Conservation (phyloP, 2,329 filamentous ascomycete genomes). For the Dothidotthia symphoricarpi region DNA sequence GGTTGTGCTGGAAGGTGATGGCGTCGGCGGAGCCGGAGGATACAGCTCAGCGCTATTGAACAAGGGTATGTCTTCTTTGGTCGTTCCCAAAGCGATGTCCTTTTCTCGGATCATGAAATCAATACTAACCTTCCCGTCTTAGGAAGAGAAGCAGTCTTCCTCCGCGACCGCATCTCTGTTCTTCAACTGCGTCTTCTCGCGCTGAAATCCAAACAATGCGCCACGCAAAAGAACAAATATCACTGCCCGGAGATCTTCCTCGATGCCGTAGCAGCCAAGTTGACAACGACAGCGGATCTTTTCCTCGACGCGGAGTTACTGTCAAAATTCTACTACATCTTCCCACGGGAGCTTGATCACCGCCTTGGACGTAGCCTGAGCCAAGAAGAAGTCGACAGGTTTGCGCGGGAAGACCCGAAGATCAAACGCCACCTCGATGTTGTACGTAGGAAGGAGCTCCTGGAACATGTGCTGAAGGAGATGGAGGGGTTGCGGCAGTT, state of each 20-base stretch:
- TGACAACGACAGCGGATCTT: constrained; percentile 90
- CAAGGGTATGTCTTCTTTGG: constrained; percentile 60
- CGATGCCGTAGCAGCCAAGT: constrained; percentile 92
- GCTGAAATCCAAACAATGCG: constrained; percentile 87
- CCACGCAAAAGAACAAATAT: constrained; percentile 83
- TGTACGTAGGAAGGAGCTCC: constrained; percentile 84
- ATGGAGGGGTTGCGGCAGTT: constrained; percentile 88
- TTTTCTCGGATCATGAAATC: no score
- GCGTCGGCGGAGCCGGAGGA: constrained; percentile 80
- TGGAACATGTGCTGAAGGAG: constrained; percentile 91
- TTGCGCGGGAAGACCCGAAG: constrained; percentile 90
- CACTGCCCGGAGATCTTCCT: constrained; percentile 96
- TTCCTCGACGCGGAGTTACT: constrained; percentile 97
- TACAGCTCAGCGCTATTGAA: constrained; percentile 85
- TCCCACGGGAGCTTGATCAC: constrained; percentile 86
- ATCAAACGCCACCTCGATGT: constrained; percentile 87
- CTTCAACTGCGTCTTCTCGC: constrained; percentile 87
- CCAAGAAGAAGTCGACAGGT: constrained; percentile 78
- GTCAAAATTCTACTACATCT: constrained; percentile 92
- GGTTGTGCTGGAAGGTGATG: constrained; percentile 78
- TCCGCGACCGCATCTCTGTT: constrained; percentile 85
- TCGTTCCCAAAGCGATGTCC: neutral
- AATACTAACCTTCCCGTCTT: constrained; percentile 14
- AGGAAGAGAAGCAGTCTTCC: constrained; percentile 92
- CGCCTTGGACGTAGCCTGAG: constrained; percentile 78